These are phyloP conservation scores for Ambispora gerdemannii DNA, from an alignment of 192 early-diverging fungal genomes.

Conservation along the genomic window DNA sequence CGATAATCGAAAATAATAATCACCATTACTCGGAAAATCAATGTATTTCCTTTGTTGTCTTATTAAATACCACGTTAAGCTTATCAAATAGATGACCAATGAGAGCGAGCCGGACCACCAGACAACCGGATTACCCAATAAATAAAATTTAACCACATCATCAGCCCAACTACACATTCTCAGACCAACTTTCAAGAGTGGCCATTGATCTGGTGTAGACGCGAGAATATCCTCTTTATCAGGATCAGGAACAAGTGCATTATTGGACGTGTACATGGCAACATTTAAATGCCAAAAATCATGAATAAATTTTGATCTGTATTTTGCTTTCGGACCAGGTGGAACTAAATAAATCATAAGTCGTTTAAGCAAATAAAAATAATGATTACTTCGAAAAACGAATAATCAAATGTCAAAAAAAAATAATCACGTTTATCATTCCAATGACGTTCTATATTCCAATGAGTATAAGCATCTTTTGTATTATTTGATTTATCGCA, in stretches of 20 bases:
- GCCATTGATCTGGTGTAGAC: slow-evolving; percentile 87
- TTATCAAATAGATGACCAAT: slow-evolving; percentile 47
- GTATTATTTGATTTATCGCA: slow-evolving; percentile 70
- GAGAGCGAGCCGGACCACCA: slow-evolving; percentile 77
- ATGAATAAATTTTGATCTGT: slow-evolving; percentile 72
- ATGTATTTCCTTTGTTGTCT: slow-evolving; percentile 60
- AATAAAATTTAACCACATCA: slow-evolving; percentile 78
- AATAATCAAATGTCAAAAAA: neutral
- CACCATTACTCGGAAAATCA: slow-evolving; percentile 42
- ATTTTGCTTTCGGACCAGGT: slow-evolving; percentile 56
- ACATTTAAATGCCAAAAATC: slow-evolving; percentile 90
- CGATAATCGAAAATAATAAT: neutral
- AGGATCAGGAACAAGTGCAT: slow-evolving; percentile 86
- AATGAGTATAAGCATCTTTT: slow-evolving; percentile 68
- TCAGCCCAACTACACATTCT: slow-evolving; percentile 95
- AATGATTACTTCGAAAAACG: too few relatives aligned
- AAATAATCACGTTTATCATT: slow-evolving; percentile 61
- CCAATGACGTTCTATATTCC: slow-evolving; percentile 91
- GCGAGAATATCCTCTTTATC: slow-evolving; percentile 86
- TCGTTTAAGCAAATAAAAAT: neutral
- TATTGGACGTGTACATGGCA: slow-evolving; percentile 96
- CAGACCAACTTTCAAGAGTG: slow-evolving; percentile 77
- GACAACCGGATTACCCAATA: slow-evolving; percentile 89
- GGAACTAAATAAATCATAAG: slow-evolving; percentile 54
- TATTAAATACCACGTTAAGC: slow-evolving; percentile 54